Evolutionary conservation across 352 stramenopile genomes (phyloP), one percentile per base, ranked within the genome.

Genomic region (Globisporangium takayamanum): DNA sequence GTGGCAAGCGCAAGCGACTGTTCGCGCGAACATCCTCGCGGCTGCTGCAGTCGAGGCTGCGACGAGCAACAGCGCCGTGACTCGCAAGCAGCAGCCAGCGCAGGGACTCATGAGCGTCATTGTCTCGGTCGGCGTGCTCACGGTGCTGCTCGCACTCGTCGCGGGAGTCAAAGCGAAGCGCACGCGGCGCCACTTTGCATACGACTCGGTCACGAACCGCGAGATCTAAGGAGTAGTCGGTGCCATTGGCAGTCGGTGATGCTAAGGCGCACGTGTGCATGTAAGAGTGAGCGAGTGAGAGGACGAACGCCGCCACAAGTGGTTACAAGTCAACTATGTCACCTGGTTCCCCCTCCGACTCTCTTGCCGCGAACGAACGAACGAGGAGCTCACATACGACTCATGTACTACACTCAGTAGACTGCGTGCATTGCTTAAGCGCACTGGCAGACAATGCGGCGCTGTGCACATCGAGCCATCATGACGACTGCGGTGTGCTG

Each of bases 171-270:
- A 80, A 48, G 55, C 59, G 0, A 68, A 64, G 25, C 68, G 59
- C 48, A 63, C 56, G 18, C 48, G 64, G 15, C 70, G 75, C 20
- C 74, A 76, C 25, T 74, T 88, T 63, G 65, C 50, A 39, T 90
- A 90, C 71, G 76, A 80, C 55, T 69, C 67, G 37, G 73, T 89
- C 25, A 64, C 61, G 54, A 70, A 55, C 28, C 73, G 67, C 36
- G 70, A 80, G 37, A 53, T 57, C 36, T 57, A 49, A 33, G 28
- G 22, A 22, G 22, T 22, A 22, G 22, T 22, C 22, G 22, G 0
- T 22, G 22, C 22, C 22, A 22, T 22, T 22, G 22, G 22, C 22
- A 22, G 22, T 22, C 22, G 22, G 22, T 22, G 22, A 0, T 22
- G 36, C 26, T 14, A 41, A 7, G 7, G n/a, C 22, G 2, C 16